Percentiles rank a stretch among this genome's conserved stretches.
phyloP scores from a whole-genome alignment of 2,329 filamentous ascomycete genomes.

The Hymenoscyphus scutula region DNA sequence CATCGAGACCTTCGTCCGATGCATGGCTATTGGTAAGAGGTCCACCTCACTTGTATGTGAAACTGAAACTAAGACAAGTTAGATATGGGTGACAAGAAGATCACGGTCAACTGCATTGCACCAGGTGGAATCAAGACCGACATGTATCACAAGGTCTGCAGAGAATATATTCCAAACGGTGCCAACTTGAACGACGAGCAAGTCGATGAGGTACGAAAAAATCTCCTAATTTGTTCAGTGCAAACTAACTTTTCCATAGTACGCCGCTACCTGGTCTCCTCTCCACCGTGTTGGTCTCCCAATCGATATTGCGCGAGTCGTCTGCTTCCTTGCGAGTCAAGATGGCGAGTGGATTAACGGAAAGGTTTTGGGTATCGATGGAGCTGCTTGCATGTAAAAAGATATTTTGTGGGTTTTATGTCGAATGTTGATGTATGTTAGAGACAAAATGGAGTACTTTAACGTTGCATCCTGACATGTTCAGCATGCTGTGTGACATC shows the following conservation, averaged over 20 bases:
- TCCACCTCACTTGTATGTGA: conserved; percentile 57
- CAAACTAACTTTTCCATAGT: conserved; percentile 39
- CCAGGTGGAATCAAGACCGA: conserved; percentile 65
- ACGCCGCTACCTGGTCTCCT: conserved; percentile 62
- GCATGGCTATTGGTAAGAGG: conserved; percentile 63
- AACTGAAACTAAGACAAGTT: conserved; percentile 35
- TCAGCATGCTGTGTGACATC: no score
- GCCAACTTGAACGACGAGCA: conserved; percentile 54
- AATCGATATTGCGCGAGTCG: conserved; percentile 65
- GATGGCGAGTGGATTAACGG: conserved; percentile 45
- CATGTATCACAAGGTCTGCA: conserved; percentile 67
- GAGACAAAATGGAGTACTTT: neutral
- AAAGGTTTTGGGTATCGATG: conserved; percentile 27
- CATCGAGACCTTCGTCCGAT: conserved; percentile 73
- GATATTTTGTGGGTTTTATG: neutral
- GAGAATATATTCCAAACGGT: conserved; percentile 60
- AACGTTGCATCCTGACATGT: no score
- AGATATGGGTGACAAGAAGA: conserved; percentile 58
- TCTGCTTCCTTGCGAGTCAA: conserved; percentile 58
- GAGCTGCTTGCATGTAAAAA: conserved; percentile 35
- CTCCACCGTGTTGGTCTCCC: conserved; percentile 64
- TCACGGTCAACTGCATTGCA: conserved; percentile 67
- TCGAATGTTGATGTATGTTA: neutral
- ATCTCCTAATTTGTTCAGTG: neutral
- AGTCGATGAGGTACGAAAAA: conserved; percentile 48